phyloP scores from a whole-genome alignment of 768 basidiomycete species.

The Mycena rebaudengoi region DNA sequence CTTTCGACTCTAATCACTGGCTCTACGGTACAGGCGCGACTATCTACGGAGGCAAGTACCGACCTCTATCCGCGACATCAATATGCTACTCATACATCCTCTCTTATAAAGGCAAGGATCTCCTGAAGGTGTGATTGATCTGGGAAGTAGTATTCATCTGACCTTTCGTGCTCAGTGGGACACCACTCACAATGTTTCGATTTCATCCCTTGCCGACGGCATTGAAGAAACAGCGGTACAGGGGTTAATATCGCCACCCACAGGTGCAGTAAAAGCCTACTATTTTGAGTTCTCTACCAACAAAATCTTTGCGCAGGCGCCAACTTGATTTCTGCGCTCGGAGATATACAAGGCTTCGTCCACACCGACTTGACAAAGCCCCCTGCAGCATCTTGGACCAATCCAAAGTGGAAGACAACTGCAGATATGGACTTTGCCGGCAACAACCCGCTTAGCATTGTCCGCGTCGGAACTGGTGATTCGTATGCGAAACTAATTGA shows the following conservation, averaged over 20 bases:
- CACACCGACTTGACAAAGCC: conserved; percentile 44
- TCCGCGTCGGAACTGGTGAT: conserved; percentile 57
- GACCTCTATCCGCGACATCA: too few species aligned
- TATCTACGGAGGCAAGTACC: conserved; percentile 62
- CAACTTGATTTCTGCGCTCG: conserved; percentile 59
- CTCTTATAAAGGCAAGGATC: too few species aligned
- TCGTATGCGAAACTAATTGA: conserved; percentile 39
- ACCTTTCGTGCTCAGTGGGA: conserved; percentile 60
- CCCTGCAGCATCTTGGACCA: conserved; percentile 41
- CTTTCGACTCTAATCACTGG: conserved; percentile 75
- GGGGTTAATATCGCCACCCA: conserved; percentile 67
- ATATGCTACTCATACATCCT: too few species aligned
- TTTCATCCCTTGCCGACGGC: conserved; percentile 69
- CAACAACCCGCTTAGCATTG: conserved; percentile 46
- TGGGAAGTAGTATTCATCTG: not conserved
- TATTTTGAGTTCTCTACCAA: not conserved
- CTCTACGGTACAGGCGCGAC: conserved; percentile 76
- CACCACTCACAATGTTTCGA: conserved; percentile 61
- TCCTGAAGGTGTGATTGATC: too few species aligned
- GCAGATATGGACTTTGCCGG: conserved; percentile 55
- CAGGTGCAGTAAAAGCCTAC: not conserved
- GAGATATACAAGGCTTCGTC: conserved; percentile 48
- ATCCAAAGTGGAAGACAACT: conserved; percentile 45
- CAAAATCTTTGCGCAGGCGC: too few species aligned
- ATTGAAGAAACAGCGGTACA: conserved; percentile 70